These are phyloP conservation scores for Xerophyta viscosa DNA, from an alignment of 106 monocot species.

Conservation along the genomic window DNA sequence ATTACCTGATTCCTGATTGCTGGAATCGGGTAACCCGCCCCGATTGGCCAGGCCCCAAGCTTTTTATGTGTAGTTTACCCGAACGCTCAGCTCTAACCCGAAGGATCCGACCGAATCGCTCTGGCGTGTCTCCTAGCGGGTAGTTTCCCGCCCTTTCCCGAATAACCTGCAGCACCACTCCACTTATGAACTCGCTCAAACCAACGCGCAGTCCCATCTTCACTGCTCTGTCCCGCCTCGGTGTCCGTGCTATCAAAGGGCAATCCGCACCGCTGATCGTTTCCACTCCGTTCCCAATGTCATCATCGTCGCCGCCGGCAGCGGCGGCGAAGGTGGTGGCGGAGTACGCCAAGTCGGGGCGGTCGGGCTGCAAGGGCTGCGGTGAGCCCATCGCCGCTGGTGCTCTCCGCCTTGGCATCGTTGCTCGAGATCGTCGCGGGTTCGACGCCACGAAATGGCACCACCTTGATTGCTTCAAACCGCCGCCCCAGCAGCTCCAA, in stretches of 20 bases:
- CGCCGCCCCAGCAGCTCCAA: slow-evolving; percentile 5
- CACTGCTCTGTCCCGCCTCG: neutral
- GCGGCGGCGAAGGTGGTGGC: slow-evolving; percentile 21
- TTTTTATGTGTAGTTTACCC: no score
- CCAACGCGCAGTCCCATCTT: neutral
- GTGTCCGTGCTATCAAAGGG: neutral
- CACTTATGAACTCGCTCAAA: no score
- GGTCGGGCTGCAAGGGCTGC: slow-evolving; percentile 76
- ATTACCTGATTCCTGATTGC: no score
- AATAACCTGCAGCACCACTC: no score
- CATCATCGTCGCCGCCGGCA: neutral
- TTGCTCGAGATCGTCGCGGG: slow-evolving; percentile 46
- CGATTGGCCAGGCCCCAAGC: no score
- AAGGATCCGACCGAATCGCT: no score
- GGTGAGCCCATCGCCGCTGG: slow-evolving; percentile 39
- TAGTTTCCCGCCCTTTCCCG: no score
- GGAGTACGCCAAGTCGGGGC: slow-evolving; percentile 81
- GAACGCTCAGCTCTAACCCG: no score
- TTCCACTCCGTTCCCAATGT: slow-evolving; percentile 7
- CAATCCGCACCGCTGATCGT: no score
- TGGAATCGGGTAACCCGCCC: no score
- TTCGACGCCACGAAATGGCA: slow-evolving; percentile 68
- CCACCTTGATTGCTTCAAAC: slow-evolving; percentile 53
- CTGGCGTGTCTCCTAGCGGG: no score
- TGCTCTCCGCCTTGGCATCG: slow-evolving; percentile 42